phyloP scores from a whole-genome alignment of 2,329 filamentous ascomycete species.

The Fusarium verticillioides region DNA sequence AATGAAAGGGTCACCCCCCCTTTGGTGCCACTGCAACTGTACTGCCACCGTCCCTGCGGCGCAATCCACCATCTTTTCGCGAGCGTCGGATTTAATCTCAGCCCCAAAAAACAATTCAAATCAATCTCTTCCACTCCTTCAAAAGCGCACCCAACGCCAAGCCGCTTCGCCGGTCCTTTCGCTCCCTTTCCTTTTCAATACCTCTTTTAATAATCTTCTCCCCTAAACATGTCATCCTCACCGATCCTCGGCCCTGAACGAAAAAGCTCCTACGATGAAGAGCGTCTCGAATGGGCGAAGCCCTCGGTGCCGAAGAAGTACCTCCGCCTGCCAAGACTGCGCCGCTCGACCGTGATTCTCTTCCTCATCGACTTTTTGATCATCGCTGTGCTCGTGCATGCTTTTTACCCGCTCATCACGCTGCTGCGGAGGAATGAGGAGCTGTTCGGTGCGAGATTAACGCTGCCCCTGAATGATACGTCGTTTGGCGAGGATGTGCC shows the following conservation, averaged over 20 bases:
- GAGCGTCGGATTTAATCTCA: slow-evolving; percentile 9
- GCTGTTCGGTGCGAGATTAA: slow-evolving; percentile 45
- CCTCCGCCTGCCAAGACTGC: slow-evolving; percentile 35
- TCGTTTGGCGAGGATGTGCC: slow-evolving; percentile 58
- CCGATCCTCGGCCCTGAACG: slow-evolving; percentile 22
- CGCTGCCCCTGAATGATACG: slow-evolving; percentile 69
- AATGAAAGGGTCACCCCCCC: slow-evolving; percentile 18
- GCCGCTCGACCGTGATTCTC: slow-evolving; percentile 64
- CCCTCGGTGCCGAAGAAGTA: slow-evolving; percentile 39
- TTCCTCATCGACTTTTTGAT: slow-evolving; percentile 70
- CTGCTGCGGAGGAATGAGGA: slow-evolving; percentile 65
- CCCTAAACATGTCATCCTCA: slow-evolving; percentile 11
- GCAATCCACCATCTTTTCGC: neutral
- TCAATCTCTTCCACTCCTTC: slow-evolving; percentile 9
- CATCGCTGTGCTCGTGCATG: slow-evolving; percentile 71
- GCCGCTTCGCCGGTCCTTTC: neutral
- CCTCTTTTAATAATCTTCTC: neutral
- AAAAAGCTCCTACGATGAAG: slow-evolving; percentile 39
- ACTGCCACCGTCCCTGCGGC: neutral
- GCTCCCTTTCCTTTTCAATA: neutral
- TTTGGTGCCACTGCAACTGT: neutral
- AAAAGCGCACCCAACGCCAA: neutral
- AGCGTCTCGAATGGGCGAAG: slow-evolving; percentile 41
- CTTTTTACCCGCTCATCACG: slow-evolving; percentile 76
- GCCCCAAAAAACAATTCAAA: neutral